Evolutionary conservation across 2,329 filamentous ascomycete species (phyloP), one percentile per base, ranked within the genome.

Genomic region (Podosphaera fusca): DNA sequence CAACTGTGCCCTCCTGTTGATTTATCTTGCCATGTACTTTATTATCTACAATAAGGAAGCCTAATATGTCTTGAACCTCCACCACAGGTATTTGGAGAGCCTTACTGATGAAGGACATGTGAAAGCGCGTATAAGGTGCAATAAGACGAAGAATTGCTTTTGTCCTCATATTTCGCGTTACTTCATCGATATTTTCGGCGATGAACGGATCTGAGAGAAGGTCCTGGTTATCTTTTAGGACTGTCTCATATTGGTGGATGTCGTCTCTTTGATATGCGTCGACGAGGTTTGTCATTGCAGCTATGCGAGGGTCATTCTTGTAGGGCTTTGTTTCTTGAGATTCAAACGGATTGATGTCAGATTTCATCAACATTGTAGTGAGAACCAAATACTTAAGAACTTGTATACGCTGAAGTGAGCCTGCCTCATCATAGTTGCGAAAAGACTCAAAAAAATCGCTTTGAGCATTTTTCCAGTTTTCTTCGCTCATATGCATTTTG

Each of bases 401-500:
- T 70, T 96, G 90, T 63, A 96, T 96, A 53, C 92, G 81, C 70
- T 96, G 90, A 65, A 95, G 78, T 33, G 89, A 95, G 51, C 92
- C 92, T 46, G 92, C 92, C 73, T 98, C 92, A 68, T 98, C 92
- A 72, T 96, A 98, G 72, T 95, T 96, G 58, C 89, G 85, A 74
- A 98, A 98, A 0, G 90, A 94, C 69, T 98, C 92, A 70, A 95
- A 95, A 70, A 98, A 98, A 73, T 96, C 92, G 64, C 82, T 90
- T 71, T 96, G 89, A 0, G 92, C 92, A 66, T 89, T 87, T 69
- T 92, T 87, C 92, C 92, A 98, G 69, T 96, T 96, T 73, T 96
- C 92, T 75, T 98, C 92, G 69, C 86, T 92, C 92, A 98, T 96
- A 73, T 96, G 89, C 92, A 98, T 98, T 75, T 98, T 98, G 64